These are phyloP conservation scores for Elsinoe fawcettii DNA, from an alignment of 2,329 filamentous ascomycete genomes.

Conservation along the genomic window DNA sequence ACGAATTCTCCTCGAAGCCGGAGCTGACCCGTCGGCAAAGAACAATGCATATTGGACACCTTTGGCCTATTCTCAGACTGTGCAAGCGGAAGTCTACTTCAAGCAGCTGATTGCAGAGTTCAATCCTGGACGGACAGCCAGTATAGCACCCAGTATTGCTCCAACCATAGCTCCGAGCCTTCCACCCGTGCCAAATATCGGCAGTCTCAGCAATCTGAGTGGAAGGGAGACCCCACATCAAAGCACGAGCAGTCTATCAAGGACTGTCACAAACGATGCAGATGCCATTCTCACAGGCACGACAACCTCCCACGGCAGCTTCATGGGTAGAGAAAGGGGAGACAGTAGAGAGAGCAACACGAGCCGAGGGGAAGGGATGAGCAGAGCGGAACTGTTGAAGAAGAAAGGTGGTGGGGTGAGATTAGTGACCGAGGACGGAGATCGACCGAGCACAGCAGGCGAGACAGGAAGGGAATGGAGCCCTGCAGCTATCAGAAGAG, in stretches of 20 bases:
- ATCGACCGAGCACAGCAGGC: conserved; percentile 3
- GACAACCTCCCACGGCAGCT: not conserved
- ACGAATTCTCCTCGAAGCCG: conserved; percentile 67
- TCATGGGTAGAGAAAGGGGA: conserved; percentile 10
- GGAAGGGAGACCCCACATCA: not conserved
- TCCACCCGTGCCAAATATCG: not conserved
- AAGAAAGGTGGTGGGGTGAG: conserved; percentile 18
- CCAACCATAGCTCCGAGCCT: not conserved
- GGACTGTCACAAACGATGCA: conserved; percentile 7
- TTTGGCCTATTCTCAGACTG: conserved; percentile 71
- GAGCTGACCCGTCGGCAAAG: conserved; percentile 62
- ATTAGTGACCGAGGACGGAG: conserved; percentile 17
- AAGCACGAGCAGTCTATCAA: not conserved
- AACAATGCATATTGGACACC: conserved; percentile 79
- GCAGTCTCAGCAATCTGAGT: not conserved
- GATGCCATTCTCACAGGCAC: not conserved
- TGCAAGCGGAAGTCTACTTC: conserved; percentile 78
- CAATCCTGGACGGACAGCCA: conserved; percentile 25
- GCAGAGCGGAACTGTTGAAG: conserved; percentile 16
- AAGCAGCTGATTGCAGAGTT: conserved; percentile 67
- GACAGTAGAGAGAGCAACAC: conserved; percentile 13
- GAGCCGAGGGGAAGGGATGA: conserved; percentile 9
- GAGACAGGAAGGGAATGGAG: conserved; percentile 7
- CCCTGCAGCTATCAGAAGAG: conserved; percentile 3
- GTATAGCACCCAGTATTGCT: not conserved